These are phyloP conservation scores for Fonsecaea erecta DNA, from an alignment of 2,329 filamentous ascomycete genomes.

Conservation along the genomic window DNA sequence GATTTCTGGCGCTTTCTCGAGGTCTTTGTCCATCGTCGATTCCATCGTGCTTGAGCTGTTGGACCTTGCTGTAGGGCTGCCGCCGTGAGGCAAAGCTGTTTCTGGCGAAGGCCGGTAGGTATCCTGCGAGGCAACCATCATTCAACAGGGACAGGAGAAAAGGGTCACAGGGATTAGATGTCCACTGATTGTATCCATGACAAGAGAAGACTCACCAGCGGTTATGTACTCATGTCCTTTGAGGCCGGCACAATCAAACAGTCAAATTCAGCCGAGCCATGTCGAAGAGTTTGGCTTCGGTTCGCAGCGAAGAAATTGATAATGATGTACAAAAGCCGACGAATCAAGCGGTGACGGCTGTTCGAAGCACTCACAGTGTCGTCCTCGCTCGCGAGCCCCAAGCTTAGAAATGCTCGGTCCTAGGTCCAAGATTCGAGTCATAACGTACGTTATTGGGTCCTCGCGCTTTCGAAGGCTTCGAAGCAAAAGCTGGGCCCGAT, in stretches of 20 bases:
- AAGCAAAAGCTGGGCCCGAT: background rate
- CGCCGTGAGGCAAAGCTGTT: background rate
- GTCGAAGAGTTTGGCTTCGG: background rate
- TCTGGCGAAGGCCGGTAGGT: background rate
- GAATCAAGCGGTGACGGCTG: background rate
- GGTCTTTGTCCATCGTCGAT: slow-evolving; percentile 16
- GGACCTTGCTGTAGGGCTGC: background rate
- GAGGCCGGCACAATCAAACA: background rate
- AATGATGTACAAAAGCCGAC: slow-evolving; percentile 1
- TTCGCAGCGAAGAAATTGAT: background rate
- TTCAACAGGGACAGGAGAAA: background rate
- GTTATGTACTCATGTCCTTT: background rate
- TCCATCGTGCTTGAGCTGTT: slow-evolving; percentile 2
- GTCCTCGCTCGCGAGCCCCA: background rate
- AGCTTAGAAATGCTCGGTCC: background rate
- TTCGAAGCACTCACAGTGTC: background rate
- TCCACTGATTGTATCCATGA: background rate
- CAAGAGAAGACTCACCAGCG: background rate
- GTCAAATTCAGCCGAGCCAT: background rate
- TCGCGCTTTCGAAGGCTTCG: background rate
- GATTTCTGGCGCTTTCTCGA: slow-evolving; percentile 15
- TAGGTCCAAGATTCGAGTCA: background rate
- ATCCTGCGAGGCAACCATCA: background rate
- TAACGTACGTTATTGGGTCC: background rate
- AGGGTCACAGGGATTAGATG: background rate